phyloP scores from a whole-genome alignment of 805 yeast genomes.

The Yamadazyma sp. region DNA sequence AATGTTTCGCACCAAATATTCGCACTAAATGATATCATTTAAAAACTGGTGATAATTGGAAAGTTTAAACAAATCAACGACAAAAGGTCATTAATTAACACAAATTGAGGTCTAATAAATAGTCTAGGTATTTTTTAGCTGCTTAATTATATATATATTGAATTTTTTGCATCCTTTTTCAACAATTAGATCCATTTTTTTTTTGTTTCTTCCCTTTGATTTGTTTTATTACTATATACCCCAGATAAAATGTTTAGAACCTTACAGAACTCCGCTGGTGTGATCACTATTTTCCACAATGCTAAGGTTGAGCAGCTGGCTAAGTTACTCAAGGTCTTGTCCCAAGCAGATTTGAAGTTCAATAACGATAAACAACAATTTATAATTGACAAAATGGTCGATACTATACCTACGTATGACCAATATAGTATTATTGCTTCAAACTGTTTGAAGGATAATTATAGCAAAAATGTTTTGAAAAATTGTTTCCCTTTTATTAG shows the following conservation, averaged over 20 bases:
- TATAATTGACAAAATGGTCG: constrained; percentile 34
- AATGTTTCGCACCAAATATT: no score
- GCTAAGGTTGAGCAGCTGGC: constrained; percentile 30
- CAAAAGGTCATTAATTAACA: no score
- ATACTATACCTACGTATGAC: constrained; percentile 42
- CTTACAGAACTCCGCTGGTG: constrained; percentile 40
- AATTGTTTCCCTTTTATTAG: constrained; percentile 36
- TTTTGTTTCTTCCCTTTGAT: no score
- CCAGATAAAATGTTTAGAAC: constrained; percentile 36
- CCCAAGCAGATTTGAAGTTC: constrained; percentile 27
- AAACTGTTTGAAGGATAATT: constrained; percentile 24
- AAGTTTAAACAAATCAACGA: no score
- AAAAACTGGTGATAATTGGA: no score
- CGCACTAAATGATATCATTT: no score
- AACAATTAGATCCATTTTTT: no score
- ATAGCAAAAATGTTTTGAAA: constrained; percentile 23
- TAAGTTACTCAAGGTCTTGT: constrained; percentile 27
- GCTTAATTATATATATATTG: no score
- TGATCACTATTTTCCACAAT: constrained; percentile 40
- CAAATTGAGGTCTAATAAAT: no score
- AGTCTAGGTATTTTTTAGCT: no score
- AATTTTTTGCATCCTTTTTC: no score
- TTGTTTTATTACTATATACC: no score
- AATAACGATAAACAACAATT: constrained; percentile 30
- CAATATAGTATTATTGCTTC: constrained; percentile 30